Percentiles rank a stretch among this genome's conserved stretches.
Evolutionary conservation across 202 grass and related monocot genomes (phyloP).

Genomic region (Panicum virgatum): DNA sequence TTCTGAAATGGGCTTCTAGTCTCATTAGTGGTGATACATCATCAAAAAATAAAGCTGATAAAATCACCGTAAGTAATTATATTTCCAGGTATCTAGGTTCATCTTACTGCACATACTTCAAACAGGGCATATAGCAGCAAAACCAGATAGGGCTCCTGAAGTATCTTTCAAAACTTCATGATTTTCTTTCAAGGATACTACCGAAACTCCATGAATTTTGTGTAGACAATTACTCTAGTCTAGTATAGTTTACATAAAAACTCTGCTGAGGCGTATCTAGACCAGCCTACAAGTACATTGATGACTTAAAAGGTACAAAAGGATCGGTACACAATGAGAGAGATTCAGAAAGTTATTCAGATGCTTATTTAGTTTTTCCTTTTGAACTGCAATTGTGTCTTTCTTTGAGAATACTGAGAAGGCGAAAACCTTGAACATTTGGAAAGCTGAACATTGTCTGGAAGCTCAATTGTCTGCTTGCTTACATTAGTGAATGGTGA

Average conservation of each 20-base stretch:
- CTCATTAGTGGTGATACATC: constrained; percentile 81
- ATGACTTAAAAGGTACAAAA: constrained; percentile 20
- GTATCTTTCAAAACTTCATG: no score
- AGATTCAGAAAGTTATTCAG: constrained; percentile 13
- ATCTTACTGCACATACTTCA: constrained; percentile 26
- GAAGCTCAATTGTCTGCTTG: constrained; percentile 5
- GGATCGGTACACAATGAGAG: constrained; percentile 1
- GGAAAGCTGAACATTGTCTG: constrained; percentile 10
- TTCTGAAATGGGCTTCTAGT: constrained; percentile 96
- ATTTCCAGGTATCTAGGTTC: constrained; percentile 13
- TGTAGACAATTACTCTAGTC: constrained; percentile 33
- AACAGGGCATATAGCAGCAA: constrained; percentile 16
- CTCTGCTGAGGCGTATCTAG: constrained; percentile 24
- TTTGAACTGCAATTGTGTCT: neutral
- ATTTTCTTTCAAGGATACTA: no score
- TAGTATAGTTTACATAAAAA: constrained; percentile 21
- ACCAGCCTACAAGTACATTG: constrained; percentile 19
- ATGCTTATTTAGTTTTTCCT: constrained; percentile 12
- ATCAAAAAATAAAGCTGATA: constrained; percentile 68
- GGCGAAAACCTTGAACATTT: neutral
- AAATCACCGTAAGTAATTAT: constrained; percentile 53
- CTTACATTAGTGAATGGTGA: constrained; percentile 8
- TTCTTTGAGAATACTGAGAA: neutral
- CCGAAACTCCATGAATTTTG: constrained; percentile 2
- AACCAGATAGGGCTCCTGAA: neutral